These are phyloP conservation scores for Diaporthe humulicola DNA, from an alignment of 2,329 filamentous ascomycete species.

Conservation along the genomic window DNA sequence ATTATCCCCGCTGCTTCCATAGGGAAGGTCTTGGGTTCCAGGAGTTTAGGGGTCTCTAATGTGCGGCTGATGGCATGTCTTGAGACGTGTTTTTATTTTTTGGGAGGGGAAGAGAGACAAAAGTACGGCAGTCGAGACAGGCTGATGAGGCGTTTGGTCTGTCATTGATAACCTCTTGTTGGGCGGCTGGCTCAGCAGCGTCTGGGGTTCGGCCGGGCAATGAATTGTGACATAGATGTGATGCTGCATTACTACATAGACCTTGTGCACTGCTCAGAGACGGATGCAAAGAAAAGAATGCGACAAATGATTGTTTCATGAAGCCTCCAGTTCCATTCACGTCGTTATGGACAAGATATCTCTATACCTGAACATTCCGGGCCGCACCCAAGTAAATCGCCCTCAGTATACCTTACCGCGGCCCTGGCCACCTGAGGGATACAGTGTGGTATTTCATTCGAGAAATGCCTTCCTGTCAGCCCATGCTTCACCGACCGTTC, in stretches of 20 bases:
- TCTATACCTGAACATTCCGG: background rate
- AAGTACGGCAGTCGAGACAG: slow-evolving; percentile 21
- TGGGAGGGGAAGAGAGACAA: slow-evolving; percentile 2
- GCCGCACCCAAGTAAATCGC: slow-evolving; percentile 2
- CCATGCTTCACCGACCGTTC: slow-evolving; percentile 17
- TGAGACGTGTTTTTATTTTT: background rate
- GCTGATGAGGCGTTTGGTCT: slow-evolving; percentile 31
- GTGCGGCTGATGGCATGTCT: background rate
- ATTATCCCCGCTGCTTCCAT: background rate
- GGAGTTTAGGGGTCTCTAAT: slow-evolving; percentile 35
- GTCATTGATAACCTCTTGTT: slow-evolving; percentile 12
- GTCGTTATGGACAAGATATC: background rate
- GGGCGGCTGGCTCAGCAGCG: slow-evolving; percentile 26
- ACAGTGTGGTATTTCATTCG: slow-evolving; percentile 3
- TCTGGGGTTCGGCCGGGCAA: background rate
- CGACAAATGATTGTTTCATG: slow-evolving; percentile 28
- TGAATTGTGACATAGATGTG: slow-evolving; percentile 23
- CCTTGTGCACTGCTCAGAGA: slow-evolving; percentile 8
- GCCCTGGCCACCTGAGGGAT: background rate
- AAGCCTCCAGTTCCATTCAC: background rate
- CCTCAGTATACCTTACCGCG: background rate
- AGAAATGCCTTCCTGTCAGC: slow-evolving; percentile 3
- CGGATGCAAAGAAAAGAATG: slow-evolving; percentile 13
- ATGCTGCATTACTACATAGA: slow-evolving; percentile 28
- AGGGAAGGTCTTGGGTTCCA: background rate